These are phyloP conservation scores for Geoglossum glabrum DNA, from an alignment of 495 filamentous ascomycete species.

Conservation along the genomic window DNA sequence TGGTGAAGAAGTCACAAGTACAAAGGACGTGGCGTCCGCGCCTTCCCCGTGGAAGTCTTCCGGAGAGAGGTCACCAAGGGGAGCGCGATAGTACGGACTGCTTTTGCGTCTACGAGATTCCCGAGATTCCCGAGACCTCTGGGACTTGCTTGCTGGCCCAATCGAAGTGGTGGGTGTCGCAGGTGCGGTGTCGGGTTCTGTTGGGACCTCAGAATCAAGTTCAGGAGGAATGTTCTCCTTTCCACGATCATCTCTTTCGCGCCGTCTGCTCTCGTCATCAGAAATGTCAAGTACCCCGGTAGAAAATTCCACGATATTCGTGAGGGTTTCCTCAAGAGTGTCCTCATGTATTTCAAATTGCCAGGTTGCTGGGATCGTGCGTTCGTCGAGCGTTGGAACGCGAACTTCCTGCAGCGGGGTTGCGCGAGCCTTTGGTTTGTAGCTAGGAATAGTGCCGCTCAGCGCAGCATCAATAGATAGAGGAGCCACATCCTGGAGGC, in stretches of 20 bases:
- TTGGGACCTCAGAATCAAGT: neutral
- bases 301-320: slow-evolving; percentile 79
- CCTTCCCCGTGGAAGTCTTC: neutral
- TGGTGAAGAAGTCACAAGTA: neutral
- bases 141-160: neutral
- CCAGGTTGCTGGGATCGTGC: slow-evolving; percentile 42
- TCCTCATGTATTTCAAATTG: slow-evolving; percentile 93
- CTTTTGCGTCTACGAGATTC: neutral
- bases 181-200: neutral
- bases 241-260: slow-evolving; percentile 33
- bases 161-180: neutral
- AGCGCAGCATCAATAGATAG: slow-evolving; percentile 70
- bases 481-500: slow-evolving; percentile 22
- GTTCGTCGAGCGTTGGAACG: slow-evolving; percentile 17
- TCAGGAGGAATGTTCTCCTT: slow-evolving; percentile 82
- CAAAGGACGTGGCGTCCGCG: neutral
- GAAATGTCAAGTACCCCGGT: slow-evolving; percentile 72
- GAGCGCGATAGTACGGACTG: slow-evolving; percentile 2
- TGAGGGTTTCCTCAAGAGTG: slow-evolving; percentile 66
- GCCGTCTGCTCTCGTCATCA: slow-evolving; percentile 31
- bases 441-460: slow-evolving; percentile 41
- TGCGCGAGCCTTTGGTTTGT: slow-evolving; percentile 15
- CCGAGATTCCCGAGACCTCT: neutral
- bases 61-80: slow-evolving; percentile 2
- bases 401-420: slow-evolving; percentile 8